Evolutionary conservation across 257 asterid species (phyloP).

Genomic region (Nicotiana attenuata): DNA sequence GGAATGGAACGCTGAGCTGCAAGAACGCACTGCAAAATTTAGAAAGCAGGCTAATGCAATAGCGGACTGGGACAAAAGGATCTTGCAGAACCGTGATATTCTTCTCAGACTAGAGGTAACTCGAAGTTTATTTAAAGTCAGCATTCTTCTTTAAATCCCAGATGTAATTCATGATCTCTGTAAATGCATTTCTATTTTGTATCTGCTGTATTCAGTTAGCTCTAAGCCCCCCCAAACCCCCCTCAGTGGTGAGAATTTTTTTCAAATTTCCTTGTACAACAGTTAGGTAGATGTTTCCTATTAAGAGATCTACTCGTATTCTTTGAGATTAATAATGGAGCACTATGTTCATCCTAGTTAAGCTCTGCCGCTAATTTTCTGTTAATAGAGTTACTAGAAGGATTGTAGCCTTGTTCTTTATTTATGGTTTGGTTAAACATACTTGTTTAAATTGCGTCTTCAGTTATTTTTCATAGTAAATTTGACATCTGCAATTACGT

Average conservation of each 20-base stretch:
- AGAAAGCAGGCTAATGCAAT: slow-evolving; percentile 90
- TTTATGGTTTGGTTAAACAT: background rate
- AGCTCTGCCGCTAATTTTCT: background rate
- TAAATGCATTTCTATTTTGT: background rate
- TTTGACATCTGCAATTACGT: background rate
- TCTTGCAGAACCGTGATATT: slow-evolving; percentile 90
- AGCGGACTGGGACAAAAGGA: slow-evolving; percentile 95
- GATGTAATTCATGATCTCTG: background rate
- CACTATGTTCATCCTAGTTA: background rate
- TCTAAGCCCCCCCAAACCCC: background rate
- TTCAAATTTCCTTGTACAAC: background rate
- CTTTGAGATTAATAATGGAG: background rate
- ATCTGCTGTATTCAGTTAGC: background rate
- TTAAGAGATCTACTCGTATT: background rate
- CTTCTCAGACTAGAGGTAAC: slow-evolving; percentile 87
- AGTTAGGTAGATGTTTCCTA: background rate
- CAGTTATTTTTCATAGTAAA: background rate
- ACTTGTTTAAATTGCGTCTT: background rate
- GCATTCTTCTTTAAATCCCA: background rate
- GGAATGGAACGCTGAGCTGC: slow-evolving; percentile 95
- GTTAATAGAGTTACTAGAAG: background rate
- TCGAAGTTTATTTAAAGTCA: background rate
- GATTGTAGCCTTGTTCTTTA: background rate
- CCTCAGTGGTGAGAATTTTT: background rate
- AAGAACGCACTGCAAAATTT: slow-evolving; percentile 83